These are phyloP conservation scores for Suillus clintonianus DNA, from an alignment of 768 basidiomycete genomes.

Conservation along the genomic window DNA sequence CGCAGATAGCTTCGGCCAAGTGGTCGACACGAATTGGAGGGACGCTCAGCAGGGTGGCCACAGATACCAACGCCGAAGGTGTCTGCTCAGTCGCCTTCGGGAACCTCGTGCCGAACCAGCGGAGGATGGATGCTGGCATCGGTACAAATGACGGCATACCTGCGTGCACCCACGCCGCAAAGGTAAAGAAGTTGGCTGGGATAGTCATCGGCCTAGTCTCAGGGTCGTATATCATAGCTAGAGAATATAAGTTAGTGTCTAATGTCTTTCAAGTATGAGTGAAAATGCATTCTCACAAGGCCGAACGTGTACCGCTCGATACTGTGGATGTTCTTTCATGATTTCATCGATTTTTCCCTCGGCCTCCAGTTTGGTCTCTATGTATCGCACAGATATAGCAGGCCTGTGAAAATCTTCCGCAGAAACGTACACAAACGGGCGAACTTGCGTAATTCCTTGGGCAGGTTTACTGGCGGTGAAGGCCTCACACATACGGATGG, in stretches of 20 bases:
- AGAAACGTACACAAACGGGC: slow-evolving; percentile 90
- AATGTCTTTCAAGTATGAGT: neutral
- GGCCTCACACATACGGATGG: slow-evolving; percentile 75
- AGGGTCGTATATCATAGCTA: slow-evolving; percentile 95
- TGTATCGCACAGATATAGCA: slow-evolving; percentile 81
- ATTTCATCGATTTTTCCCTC: slow-evolving; percentile 67
- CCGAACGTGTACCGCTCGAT: slow-evolving; percentile 79
- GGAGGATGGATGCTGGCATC: slow-evolving; percentile 65
- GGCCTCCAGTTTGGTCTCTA: slow-evolving; percentile 91
- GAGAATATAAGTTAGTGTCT: neutral
- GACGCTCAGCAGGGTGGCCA: slow-evolving; percentile 77
- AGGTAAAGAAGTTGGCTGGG: slow-evolving; percentile 79
- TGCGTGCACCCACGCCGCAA: slow-evolving; percentile 76
- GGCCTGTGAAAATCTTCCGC: slow-evolving; percentile 88
- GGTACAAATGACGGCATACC: slow-evolving; percentile 56
- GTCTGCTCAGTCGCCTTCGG: slow-evolving; percentile 20
- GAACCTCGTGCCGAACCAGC: slow-evolving; percentile 42
- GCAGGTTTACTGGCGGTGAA: slow-evolving; percentile 56
- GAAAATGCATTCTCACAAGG: slow-evolving; percentile 65
- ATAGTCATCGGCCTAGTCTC: slow-evolving; percentile 87
- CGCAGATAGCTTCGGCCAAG: slow-evolving; percentile 82
- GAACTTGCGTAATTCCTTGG: slow-evolving; percentile 30
- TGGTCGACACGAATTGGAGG: slow-evolving; percentile 96
- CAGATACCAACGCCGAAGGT: slow-evolving; percentile 56
- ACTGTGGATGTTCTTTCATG: slow-evolving; percentile 43